Evolutionary conservation across 805 yeast species (phyloP).

Genomic region (Candida nitratophila): DNA sequence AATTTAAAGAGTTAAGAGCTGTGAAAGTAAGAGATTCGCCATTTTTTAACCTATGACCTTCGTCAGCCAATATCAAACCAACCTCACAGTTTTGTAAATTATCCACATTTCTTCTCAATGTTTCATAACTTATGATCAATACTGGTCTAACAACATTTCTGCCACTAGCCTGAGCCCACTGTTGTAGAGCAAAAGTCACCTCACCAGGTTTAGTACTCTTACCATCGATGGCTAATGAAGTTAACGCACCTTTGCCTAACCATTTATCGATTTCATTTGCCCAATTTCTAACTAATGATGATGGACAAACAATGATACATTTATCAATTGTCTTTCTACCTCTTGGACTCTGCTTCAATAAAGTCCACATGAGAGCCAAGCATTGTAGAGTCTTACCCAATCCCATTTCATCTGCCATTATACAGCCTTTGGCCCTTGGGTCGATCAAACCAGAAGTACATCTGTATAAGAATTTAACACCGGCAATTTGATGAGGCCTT

Average conservation of each 20-base stretch:
- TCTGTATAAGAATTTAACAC: slow-evolving; percentile 82
- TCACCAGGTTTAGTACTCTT: slow-evolving; percentile 68
- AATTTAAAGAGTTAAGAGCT: slow-evolving; percentile 74
- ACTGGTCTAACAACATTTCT: slow-evolving; percentile 90
- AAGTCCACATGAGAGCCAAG: slow-evolving; percentile 85
- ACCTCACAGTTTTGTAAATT: slow-evolving; percentile 69
- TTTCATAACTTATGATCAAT: slow-evolving; percentile 88
- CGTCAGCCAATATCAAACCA: slow-evolving; percentile 82
- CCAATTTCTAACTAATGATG: slow-evolving; percentile 92
- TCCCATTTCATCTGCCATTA: slow-evolving; percentile 99
- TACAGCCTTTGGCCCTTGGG: slow-evolving; percentile 85
- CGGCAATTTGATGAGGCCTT: slow-evolving; percentile 95
- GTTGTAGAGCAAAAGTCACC: slow-evolving; percentile 57
- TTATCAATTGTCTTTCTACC: slow-evolving; percentile 79
- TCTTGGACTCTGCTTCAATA: slow-evolving; percentile 82
- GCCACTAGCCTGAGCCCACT: slow-evolving; percentile 87
- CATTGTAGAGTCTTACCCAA: slow-evolving; percentile 89
- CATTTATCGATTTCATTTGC: slow-evolving; percentile 93
- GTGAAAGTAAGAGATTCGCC: slow-evolving; percentile 91
- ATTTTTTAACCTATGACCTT: slow-evolving; percentile 77
- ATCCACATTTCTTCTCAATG: slow-evolving; percentile 78
- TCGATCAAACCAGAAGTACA: slow-evolving; percentile 87
- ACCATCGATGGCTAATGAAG: slow-evolving; percentile 91
- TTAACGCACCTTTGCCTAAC: slow-evolving; percentile 87
- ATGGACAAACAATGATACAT: slow-evolving; percentile 91